Percentiles rank a stretch among this genome's conserved stretches.
phyloP scores from a whole-genome alignment of 306 rosid genomes.

The Cucumis sativus region Cucumber_9930_V3 NC_026657.2:5432001-5432500 shows the following conservation, averaged over 20 bases:
- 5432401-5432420: background rate
- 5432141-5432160: conserved; percentile 42
- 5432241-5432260: too few species aligned
- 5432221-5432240: conserved; percentile 26
- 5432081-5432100: conserved; percentile 52
- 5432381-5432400: background rate
- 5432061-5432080: conserved; percentile 38
- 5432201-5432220: conserved; percentile 80
- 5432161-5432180: conserved; percentile 63
- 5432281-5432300: background rate
- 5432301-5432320: background rate
- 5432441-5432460: too few species aligned
- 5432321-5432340: background rate
- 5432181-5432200: conserved; percentile 73
- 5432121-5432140: conserved; percentile 85
- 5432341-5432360: background rate
- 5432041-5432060: conserved; percentile 53
- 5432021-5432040: conserved; percentile 73
- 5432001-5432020: conserved; percentile 91
- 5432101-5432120: conserved; percentile 60
- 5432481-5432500: too few species aligned
- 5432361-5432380: background rate
- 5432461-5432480: background rate
- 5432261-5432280: background rate
- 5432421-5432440: background rate